Evolutionary conservation across 352 stramenopile genomes (phyloP), one percentile per base, ranked within the genome.

Genomic region (Pythium rhizo-oryzae): DNA sequence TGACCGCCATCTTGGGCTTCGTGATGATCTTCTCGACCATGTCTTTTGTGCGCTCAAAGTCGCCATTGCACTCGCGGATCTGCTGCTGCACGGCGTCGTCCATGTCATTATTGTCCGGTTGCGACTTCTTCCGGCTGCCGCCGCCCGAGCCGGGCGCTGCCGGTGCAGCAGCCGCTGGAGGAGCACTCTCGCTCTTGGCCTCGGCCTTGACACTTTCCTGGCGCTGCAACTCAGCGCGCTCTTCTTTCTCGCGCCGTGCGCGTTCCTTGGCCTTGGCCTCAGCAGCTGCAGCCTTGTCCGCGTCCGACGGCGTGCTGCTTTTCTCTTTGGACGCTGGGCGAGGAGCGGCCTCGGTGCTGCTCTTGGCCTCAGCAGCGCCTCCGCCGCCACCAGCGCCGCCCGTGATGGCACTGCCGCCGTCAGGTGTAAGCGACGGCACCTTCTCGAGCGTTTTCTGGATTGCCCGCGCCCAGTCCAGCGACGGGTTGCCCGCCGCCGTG

Each of bases 1-100:
- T 95, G 28, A 81, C 75, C 1, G 80, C 86, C 87, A 96, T 94
- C 65, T 96, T 97, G 53, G 87, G 86, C 50, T 92, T 93, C 8
- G 80, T 62, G 58, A 95, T 94, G 47, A 96, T 74, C 60, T 90
- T 89, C 66, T 94, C 85, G 16, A 94, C 64, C 49, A 91, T 61
- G 0, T 85, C 84, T 67, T 94, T 92, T 11, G 84, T 92, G 49
- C 76, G 78, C 65, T 93, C 84, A 62, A 93, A 79, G 60, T 93
- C 87, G 2, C 78, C 80, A 37, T 92, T 93, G 69, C 85, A 92
- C 44, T 90, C 84, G 13, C 75, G 71, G 41, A 93, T 85, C 59
- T 84, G 82, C 60, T 83, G 77, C 25, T 78, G 50, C 33, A 90
- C 67, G 6, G 76, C 70, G 41, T 89, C 79, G 52, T 89, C 76